Percentiles rank a stretch among this genome's conserved stretches.
These are phyloP conservation scores for Pseudogymnoascus sp. DNA, from an alignment of 2,329 filamentous ascomycete genomes.

Conservation along the genomic window DNA sequence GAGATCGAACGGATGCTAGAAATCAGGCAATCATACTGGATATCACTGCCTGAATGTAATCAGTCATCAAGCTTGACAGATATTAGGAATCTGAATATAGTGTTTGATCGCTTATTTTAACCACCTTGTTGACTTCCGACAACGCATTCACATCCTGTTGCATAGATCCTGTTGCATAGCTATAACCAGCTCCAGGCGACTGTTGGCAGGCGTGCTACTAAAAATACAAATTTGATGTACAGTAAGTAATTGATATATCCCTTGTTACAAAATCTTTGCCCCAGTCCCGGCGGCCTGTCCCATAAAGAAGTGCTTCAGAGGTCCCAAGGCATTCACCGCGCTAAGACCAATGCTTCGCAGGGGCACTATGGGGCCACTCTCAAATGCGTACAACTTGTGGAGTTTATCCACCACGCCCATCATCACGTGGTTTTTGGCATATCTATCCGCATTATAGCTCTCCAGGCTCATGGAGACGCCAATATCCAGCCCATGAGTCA, in stretches of 20 bases:
- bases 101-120: not conserved
- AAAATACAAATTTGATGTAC: slow-evolving; percentile 1
- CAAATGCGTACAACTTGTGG: slow-evolving; percentile 83
- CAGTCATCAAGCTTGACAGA: not conserved
- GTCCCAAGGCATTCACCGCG: slow-evolving; percentile 64
- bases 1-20: not conserved
- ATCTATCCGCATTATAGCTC: slow-evolving; percentile 71
- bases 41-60: not conserved
- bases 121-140: not conserved
- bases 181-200: not conserved
- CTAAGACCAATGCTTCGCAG: slow-evolving; percentile 68
- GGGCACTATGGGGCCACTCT: slow-evolving; percentile 69
- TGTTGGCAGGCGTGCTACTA: not conserved
- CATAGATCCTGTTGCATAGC: not conserved
- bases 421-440: slow-evolving; percentile 70
- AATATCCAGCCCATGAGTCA: slow-evolving; percentile 78
- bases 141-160: not conserved
- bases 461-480: slow-evolving; percentile 73
- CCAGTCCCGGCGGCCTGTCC: slow-evolving; percentile 53
- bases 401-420: slow-evolving; percentile 80
- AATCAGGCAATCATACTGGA: not conserved
- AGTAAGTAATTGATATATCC: not conserved
- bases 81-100: not conserved
- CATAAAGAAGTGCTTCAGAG: slow-evolving; percentile 84
- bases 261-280: slow-evolving; percentile 32